Base-by-base conservation (phyloP, 1,284 basidiomycete genomes). In the Rhodotorula sp. region DNA sequence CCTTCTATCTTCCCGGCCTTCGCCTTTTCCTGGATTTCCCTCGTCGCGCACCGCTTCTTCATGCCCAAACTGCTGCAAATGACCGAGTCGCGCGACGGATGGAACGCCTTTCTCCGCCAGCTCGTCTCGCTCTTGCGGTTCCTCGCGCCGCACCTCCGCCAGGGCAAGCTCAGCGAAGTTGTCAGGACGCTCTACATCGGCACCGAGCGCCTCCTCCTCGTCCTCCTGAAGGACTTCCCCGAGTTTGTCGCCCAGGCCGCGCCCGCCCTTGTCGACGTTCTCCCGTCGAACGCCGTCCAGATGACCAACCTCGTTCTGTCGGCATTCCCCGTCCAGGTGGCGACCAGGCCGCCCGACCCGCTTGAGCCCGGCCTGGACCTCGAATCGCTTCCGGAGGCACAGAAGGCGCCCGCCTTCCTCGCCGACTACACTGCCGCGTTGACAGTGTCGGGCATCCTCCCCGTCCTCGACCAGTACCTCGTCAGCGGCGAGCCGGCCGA, bases 211-310 rank as follows among this genome's bases (percentile, higher is more conserved):
- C 86, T 99, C 56, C 86, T 98, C 62, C 86, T 99, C 60, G 92
- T 99, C 68, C 87, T 99, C 67, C 86, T 99, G 66, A 95, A 99
- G 82, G 96, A 99, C 83, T 98, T 97, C 85, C 95, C 96, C 22
- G 94, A 98, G 75, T 99, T 98, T 85, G 85, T 99, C 71, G 91
- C 90, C 80, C 92, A 95, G 82, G 94, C 96, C 80, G 95, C 97
- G 82, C 94, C 96, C 83, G 90, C 91, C 57, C 86, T 99, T 56
- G 93, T 92, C 79, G 94, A 98, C 75, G 88, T 87, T 70, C 91
- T 99, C 73, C 96, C 96, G 56, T 84, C 89, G 26, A 88, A 90
- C 77, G 98, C 94, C 85, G 89, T 95, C 71, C 96, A 99, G 82
- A 86, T 99, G 68, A 90, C 93, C 77, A 99, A 99, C 83, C 88